Base-by-base conservation (phyloP, 345 rosid genomes). In the Trapa bicornis region DNA sequence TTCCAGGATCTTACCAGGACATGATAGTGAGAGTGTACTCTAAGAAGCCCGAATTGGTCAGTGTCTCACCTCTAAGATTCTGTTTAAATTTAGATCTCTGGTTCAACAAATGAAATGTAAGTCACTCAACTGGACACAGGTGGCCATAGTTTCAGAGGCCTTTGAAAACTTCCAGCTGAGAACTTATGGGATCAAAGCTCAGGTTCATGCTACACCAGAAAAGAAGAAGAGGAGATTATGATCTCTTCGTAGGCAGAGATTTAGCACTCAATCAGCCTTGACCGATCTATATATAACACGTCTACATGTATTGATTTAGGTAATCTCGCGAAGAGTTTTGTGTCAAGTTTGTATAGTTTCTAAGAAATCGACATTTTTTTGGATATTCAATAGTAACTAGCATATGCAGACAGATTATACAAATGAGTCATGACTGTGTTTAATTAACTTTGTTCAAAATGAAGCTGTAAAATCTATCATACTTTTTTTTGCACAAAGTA, bases 21-120 rank as follows among this genome's bases (percentile, higher is more conserved):
- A 90, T 80, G 97, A 88, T 93, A 32, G 95, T 90, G 75, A 84
- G 97, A 71, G 98, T 93, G 42, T 93, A 93, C 70, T 77, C 96
- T 47, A 93, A 86, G 67, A 88, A 83, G 64, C 96, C 94, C 16
- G 97, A 90, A 72, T 73, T 93, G 96, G 98, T 92, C 1, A 29
- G 91, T 68, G 32, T 57, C 29, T 4, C 52, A 50, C 29, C 48
- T 70, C 33, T 43, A 16, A 42, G 43, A 65, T 42, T 38, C 37
- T n/a, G 0, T 13, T 6, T 39, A 29, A 17, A n/a, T 37, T 15
- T 64, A 2, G 13, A 4, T 43, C 8, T 39, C 10, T 7, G 66
- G 29, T 17, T 60, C 43, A 12, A 41, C 37, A 15, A 22, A 35
- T 14, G 29, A 22, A 22, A 22, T 22, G 29, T 39, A 35, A 33